phyloP scores from a whole-genome alignment of 2,329 filamentous ascomycete genomes.

The Phyllosticta citrichinensis region DNA sequence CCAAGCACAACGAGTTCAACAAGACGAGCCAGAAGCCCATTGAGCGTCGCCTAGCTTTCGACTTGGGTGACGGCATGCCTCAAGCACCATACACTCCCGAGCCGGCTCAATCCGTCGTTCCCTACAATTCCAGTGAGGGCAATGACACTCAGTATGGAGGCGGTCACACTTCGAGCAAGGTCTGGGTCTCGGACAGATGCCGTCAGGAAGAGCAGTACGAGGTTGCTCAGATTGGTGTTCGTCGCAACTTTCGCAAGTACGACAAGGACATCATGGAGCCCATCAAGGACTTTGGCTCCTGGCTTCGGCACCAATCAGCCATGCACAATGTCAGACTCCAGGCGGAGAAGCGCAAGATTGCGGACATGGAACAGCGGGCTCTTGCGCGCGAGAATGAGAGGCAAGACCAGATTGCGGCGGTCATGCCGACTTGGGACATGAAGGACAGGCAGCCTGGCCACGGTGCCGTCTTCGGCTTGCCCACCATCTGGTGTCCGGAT shows the following conservation, averaged over 20 bases:
- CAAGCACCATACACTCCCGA: background rate
- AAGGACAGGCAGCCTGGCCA: background rate
- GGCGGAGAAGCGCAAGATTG: slow-evolving; percentile 2
- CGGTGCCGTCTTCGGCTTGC: slow-evolving; percentile 25
- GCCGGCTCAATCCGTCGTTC: background rate
- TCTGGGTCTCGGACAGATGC: slow-evolving; percentile 3
- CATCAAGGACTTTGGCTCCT: slow-evolving; percentile 2
- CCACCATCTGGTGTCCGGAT: slow-evolving; percentile 31
- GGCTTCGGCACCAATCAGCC: slow-evolving; percentile 4
- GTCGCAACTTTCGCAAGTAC: slow-evolving; percentile 6
- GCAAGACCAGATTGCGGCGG: background rate
- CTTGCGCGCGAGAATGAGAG: background rate
- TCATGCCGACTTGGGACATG: background rate
- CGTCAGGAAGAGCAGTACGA: slow-evolving; percentile 2
- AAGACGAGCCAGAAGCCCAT: background rate
- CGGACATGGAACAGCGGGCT: slow-evolving; percentile 1
- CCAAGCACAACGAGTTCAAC: background rate
- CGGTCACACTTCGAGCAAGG: slow-evolving; percentile 3
- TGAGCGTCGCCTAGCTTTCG: background rate
- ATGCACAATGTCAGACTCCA: slow-evolving; percentile 1
- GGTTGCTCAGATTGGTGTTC: slow-evolving; percentile 2
- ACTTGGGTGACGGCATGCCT: background rate
- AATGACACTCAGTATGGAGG: background rate
- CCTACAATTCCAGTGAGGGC: background rate
- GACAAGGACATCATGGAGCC: slow-evolving; percentile 2